Conservation (phyloP, 1,284 basidiomycete species). For the Coriolopsis trogii region DNA sequence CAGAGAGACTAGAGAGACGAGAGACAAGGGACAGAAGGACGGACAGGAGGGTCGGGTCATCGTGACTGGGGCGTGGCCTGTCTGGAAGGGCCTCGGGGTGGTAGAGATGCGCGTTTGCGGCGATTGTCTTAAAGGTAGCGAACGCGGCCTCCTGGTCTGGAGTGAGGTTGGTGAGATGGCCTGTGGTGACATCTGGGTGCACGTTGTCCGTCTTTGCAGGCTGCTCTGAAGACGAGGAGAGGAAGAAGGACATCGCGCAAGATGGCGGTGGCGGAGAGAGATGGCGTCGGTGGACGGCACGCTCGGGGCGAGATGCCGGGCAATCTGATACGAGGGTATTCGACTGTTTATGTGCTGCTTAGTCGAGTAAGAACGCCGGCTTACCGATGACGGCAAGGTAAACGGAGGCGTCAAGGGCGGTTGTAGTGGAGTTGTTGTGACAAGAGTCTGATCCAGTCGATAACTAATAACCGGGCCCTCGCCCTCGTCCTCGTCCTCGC, state of each 20-base stretch:
- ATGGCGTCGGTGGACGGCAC: not conserved
- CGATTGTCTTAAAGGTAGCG: slow-evolving; percentile 51
- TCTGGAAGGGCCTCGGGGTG: slow-evolving; percentile 31
- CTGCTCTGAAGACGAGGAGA: slow-evolving; percentile 11
- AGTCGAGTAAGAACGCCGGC: too few species aligned
- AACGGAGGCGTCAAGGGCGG: too few species aligned
- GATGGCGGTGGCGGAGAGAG: not conserved
- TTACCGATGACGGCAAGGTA: too few species aligned
- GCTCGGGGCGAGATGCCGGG: too few species aligned
- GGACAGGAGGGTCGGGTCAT: slow-evolving; percentile 70
- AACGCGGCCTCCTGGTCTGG: slow-evolving; percentile 50
- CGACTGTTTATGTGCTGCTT: too few species aligned
- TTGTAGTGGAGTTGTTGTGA: too few species aligned
- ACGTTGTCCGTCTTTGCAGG: slow-evolving; percentile 20
- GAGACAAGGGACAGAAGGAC: slow-evolving; percentile 28
- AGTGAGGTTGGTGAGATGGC: slow-evolving; percentile 58
- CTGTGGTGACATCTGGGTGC: slow-evolving; percentile 41
- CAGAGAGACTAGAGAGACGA: not conserved
- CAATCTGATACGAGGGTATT: too few species aligned
- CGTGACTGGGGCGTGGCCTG: slow-evolving; percentile 49
- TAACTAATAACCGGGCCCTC: too few species aligned
- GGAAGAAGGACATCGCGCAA: slow-evolving; percentile 16
- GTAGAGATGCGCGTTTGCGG: slow-evolving; percentile 55
- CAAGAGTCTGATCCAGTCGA: too few species aligned
- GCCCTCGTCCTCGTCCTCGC: slow-evolving; percentile 3